Conservation (phyloP, 768 basidiomycete genomes). For the Gautieria morchelliformis region DNA sequence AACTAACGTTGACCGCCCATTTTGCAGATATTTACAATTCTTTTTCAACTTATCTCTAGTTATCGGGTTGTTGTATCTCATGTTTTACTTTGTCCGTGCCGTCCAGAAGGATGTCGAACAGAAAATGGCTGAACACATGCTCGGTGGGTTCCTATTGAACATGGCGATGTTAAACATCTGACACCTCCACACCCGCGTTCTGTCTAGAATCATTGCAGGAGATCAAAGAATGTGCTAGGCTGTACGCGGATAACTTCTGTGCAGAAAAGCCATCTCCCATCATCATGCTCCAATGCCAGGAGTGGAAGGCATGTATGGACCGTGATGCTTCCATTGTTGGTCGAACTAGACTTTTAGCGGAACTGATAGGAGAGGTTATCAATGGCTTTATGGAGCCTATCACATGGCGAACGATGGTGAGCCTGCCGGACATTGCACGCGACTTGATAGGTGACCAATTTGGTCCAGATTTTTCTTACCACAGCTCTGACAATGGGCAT, state of each 20-base stretch:
- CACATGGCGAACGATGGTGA: slow-evolving; percentile 92
- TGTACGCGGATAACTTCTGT: slow-evolving; percentile 79
- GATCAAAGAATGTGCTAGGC: slow-evolving; percentile 75
- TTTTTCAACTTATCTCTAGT: slow-evolving; percentile 86
- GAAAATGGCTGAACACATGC: slow-evolving; percentile 77
- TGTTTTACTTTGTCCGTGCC: slow-evolving; percentile 79
- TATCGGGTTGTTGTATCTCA: slow-evolving; percentile 73
- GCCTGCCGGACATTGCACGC: slow-evolving; percentile 17
- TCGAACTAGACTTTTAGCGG: slow-evolving; percentile 82
- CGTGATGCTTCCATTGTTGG: slow-evolving; percentile 86
- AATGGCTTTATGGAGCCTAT: slow-evolving; percentile 97
- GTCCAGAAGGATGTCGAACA: slow-evolving; percentile 86
- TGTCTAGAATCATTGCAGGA: slow-evolving; percentile 80
- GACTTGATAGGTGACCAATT: not conserved
- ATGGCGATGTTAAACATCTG: not conserved
- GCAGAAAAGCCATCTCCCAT: slow-evolving; percentile 69
- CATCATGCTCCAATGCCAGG: slow-evolving; percentile 76
- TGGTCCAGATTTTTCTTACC: not conserved
- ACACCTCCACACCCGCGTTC: not conserved
- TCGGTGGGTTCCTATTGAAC: slow-evolving; percentile 44
- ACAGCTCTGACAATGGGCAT: slow-evolving; percentile 7
- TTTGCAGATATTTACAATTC: slow-evolving; percentile 78
- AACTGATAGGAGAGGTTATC: slow-evolving; percentile 91
- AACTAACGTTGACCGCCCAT: not conserved
- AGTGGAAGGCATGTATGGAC: slow-evolving; percentile 94